These are phyloP conservation scores for Fusarium sp. DNA, from an alignment of 2,329 filamentous ascomycete genomes.

Conservation along the genomic window DNA sequence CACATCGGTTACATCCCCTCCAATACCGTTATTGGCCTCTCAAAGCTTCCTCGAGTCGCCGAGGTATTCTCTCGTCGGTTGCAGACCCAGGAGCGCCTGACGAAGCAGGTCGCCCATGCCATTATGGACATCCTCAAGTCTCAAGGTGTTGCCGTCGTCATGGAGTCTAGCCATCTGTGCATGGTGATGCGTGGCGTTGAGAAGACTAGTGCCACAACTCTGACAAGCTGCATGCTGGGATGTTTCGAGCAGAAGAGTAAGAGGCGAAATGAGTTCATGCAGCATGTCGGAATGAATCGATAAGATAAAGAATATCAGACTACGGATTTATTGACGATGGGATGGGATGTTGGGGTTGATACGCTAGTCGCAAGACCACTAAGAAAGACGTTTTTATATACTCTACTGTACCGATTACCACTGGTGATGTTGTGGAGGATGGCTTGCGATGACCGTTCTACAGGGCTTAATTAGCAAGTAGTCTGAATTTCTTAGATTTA, in stretches of 20 bases:
- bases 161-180: constrained; percentile 96
- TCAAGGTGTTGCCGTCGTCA: constrained; percentile 94
- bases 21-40: constrained; percentile 91
- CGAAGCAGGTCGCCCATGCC: constrained; percentile 93
- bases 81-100: constrained; percentile 96
- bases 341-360: too few species aligned
- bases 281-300: constrained; percentile 72
- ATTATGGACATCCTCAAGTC: constrained; percentile 93
- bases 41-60: constrained; percentile 93
- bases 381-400: too few species aligned
- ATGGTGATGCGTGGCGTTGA: constrained; percentile 99
- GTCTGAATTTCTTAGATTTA: too few species aligned
- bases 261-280: constrained; percentile 95
- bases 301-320: too few species aligned
- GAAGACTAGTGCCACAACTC: constrained; percentile 88
- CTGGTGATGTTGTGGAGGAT: too few species aligned
- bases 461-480: too few species aligned
- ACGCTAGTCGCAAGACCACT: too few species aligned
- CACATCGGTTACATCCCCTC: constrained; percentile 98
- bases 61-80: constrained; percentile 95
- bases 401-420: too few species aligned
- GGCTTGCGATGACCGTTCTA: too few species aligned
- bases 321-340: too few species aligned
- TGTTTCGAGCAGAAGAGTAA: constrained; percentile 93
- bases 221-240: constrained; percentile 95